phyloP scores from a whole-genome alignment of 768 basidiomycete genomes.

The Omphalotus guepiniiformis region DNA sequence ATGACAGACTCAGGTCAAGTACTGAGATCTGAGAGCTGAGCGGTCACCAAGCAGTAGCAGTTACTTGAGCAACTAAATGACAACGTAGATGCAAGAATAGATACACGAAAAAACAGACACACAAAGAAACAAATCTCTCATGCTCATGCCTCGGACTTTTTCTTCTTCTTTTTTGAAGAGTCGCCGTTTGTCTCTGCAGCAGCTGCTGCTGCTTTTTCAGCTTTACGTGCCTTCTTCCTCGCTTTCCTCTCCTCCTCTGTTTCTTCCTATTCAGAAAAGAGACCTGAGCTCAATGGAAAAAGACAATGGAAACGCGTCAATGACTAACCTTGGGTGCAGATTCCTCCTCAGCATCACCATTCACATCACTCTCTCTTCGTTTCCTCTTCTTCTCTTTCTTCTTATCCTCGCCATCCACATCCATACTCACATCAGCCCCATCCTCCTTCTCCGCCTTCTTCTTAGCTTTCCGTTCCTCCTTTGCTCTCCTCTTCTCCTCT shows the following conservation, averaged over 20 bases:
- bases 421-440: constrained; percentile 36
- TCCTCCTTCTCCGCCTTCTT: constrained; percentile 51
- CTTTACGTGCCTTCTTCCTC: constrained; percentile 71
- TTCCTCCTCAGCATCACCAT: constrained; percentile 34
- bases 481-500: constrained; percentile 79
- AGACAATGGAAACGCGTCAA: constrained; percentile 6
- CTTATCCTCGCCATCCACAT: constrained; percentile 31
- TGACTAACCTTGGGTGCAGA: constrained; percentile 32
- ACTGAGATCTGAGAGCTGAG: too few species aligned
- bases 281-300: constrained; percentile 7
- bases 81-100: too few species aligned
- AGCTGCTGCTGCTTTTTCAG: constrained; percentile 63
- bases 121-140: too few species aligned
- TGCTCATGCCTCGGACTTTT: constrained; percentile 31
- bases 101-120: not conserved
- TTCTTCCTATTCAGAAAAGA: constrained; percentile 49
- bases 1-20: too few species aligned
- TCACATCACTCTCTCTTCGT: constrained; percentile 56
- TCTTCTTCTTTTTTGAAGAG: constrained; percentile 59
- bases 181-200: constrained; percentile 39
- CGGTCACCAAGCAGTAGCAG: too few species aligned
- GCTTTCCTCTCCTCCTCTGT: constrained; percentile 84
- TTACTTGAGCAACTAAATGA: too few species aligned
- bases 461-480: constrained; percentile 75
- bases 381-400: constrained; percentile 39